These are phyloP conservation scores for Yueomyces sinensis DNA, from an alignment of 805 yeast species.

Conservation along the genomic window DNA sequence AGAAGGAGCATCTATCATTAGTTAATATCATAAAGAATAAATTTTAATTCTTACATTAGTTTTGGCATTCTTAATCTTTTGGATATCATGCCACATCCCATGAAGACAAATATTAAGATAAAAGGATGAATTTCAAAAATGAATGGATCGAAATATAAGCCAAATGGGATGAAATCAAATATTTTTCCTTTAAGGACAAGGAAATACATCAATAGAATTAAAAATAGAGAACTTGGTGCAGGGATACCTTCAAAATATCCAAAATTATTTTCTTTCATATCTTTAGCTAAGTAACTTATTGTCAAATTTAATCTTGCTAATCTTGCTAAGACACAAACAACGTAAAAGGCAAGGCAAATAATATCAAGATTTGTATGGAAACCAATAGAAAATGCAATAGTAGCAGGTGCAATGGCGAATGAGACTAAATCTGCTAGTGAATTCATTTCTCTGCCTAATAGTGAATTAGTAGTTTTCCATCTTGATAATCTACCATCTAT, in stretches of 20 bases:
- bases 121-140: slow-evolving; percentile 61
- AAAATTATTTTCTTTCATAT: slow-evolving; percentile 63
- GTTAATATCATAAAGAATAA: too few relatives aligned
- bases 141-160: slow-evolving; percentile 38
- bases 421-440: slow-evolving; percentile 87
- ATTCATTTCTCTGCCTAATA: slow-evolving; percentile 93
- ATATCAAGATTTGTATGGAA: slow-evolving; percentile 70
- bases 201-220: slow-evolving; percentile 58
- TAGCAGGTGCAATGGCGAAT: slow-evolving; percentile 88
- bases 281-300: slow-evolving; percentile 82
- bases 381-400: slow-evolving; percentile 81
- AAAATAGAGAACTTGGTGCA: slow-evolving; percentile 68
- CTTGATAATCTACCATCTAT: slow-evolving; percentile 95
- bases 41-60: slow-evolving; percentile 26
- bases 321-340: slow-evolving; percentile 80
- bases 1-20: too few relatives aligned
- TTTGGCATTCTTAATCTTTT: slow-evolving; percentile 83
- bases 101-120: slow-evolving; percentile 45
- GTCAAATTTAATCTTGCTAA: slow-evolving; percentile 89
- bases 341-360: slow-evolving; percentile 61
- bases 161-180: slow-evolving; percentile 46
- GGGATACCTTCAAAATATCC: slow-evolving; percentile 92
- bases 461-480: slow-evolving; percentile 71
- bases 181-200: slow-evolving; percentile 39
- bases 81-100: slow-evolving; percentile 81